Base-by-base conservation (phyloP, 768 basidiomycete species). In the Lactifluus subvellereus region DNA sequence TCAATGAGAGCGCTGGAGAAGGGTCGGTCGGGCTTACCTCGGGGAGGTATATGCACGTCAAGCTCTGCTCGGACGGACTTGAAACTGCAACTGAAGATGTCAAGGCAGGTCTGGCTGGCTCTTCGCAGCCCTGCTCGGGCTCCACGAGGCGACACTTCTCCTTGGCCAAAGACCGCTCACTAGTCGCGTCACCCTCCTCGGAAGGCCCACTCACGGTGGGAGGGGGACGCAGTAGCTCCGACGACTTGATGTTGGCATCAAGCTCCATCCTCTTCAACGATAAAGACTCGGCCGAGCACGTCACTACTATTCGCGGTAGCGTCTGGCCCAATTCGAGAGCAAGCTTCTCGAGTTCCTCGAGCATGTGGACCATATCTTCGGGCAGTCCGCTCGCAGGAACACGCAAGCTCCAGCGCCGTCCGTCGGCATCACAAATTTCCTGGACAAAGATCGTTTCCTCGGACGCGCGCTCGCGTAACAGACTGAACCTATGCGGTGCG, bases 401-500 rank as follows among this genome's bases (percentile, higher is more conserved):
- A 20, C 66, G 60, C 57, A 67, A 38, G 38, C 66, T 67, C 66
- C 66, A 66, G 40, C 66, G 60, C 2, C 60, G 64, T 10, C 66
- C 66, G 6, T 66, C 60, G 27, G 64, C 60, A 40, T 61, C 66
- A 37, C 57, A 60, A 3, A 67, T 67, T 51, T 67, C 66, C 38
- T 65, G 64, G 11, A 65, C 59, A 22, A 66, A 67, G 38, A 67
- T 61, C 0, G 57, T 66, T 10, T 57, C 66, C 3, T 66, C 57
- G 9, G 60, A 57, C 9, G 64, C 61, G 33, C 56, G 59, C 37
- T 60, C 60, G 30, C 66, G 64, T 18, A 66, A 13, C 7, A 67
- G 60, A 35, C 66, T 67, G 60, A 61, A 66, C 13, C 65, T 32
- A 13, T 51, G 61, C 11, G 62, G 59, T 11, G 59, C 59, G 11